Percentiles rank a stretch among this genome's conserved stretches.
Conservation (phyloP, 2,329 filamentous ascomycete genomes). For the Calonectria multiphialidica region DNA sequence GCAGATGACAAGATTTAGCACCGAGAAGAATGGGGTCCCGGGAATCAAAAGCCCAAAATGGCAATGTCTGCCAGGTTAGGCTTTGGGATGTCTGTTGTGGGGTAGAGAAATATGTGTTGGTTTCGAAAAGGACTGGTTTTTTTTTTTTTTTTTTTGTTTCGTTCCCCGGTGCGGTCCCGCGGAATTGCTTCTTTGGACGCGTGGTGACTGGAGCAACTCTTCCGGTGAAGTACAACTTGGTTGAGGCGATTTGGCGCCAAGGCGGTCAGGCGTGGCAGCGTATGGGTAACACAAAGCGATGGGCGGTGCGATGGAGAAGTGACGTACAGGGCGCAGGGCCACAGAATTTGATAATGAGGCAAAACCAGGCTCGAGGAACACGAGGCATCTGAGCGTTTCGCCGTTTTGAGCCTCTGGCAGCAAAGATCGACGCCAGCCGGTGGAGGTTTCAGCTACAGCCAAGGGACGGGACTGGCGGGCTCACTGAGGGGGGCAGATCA, state of each 20-base stretch:
- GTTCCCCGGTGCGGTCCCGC: neutral
- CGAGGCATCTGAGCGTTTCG: neutral
- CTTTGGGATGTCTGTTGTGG: neutral
- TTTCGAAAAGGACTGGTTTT: neutral
- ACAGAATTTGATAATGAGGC: neutral
- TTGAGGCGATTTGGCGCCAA: neutral
- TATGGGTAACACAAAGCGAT: neutral
- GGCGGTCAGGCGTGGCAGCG: neutral
- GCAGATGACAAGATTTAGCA: neutral
- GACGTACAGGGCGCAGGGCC: neutral
- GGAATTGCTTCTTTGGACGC: neutral
- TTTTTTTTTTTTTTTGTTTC: no score
- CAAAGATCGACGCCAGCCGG: conserved; percentile 14
- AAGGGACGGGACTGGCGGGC: neutral
- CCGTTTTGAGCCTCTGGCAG: conserved; percentile 20
- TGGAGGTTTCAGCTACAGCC: conserved; percentile 7
- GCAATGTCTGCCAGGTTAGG: neutral
- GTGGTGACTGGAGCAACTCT: neutral
- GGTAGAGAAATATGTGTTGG: neutral
- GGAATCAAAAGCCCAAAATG: neutral
- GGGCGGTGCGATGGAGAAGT: neutral
- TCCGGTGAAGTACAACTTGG: neutral
- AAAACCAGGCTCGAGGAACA: neutral
- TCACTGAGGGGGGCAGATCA: neutral
- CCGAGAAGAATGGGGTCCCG: neutral